A percentile compares a stretch with the other conserved stretches of the same genome.
Conservation (phyloP, 495 filamentous ascomycete species). For the Neurospora pannonica region DNA sequence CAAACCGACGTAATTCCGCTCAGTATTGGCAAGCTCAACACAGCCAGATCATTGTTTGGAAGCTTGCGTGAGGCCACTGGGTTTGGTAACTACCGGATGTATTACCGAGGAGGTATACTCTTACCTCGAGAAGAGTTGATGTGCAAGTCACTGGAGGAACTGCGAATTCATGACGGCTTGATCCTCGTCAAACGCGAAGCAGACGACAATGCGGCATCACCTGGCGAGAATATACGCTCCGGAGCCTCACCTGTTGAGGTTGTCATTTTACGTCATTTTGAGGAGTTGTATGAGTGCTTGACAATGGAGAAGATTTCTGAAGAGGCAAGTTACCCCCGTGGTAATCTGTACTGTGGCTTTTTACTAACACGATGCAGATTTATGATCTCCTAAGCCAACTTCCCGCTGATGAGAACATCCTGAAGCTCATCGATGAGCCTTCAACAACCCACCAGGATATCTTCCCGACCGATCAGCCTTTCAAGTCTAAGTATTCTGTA, state of each 20-base stretch:
- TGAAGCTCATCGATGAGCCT: slow-evolving; percentile 48
- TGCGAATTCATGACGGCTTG: slow-evolving; percentile 50
- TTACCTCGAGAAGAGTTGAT: slow-evolving; percentile 39
- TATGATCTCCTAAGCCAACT: slow-evolving; percentile 67
- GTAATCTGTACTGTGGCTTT: background rate
- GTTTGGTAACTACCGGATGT: slow-evolving; percentile 57
- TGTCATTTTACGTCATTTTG: slow-evolving; percentile 76
- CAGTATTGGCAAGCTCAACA: slow-evolving; percentile 60
- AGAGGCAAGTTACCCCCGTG: slow-evolving; percentile 37
- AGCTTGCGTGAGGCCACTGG: slow-evolving; percentile 56
- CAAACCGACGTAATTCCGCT: slow-evolving; percentile 48
- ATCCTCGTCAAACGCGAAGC: slow-evolving; percentile 46
- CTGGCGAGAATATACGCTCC: slow-evolving; percentile 20
- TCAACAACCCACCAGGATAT: slow-evolving; percentile 43
- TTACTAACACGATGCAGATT: slow-evolving; percentile 42
- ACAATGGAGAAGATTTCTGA: slow-evolving; percentile 61
- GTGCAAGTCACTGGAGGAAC: slow-evolving; percentile 46
- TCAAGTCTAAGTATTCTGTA: slow-evolving; percentile 64
- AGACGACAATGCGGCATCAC: slow-evolving; percentile 25
- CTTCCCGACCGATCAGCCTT: slow-evolving; percentile 63
- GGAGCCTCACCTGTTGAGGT: slow-evolving; percentile 51
- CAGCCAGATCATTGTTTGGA: slow-evolving; percentile 54
- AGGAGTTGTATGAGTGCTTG: slow-evolving; percentile 74
- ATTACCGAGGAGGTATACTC: slow-evolving; percentile 36
- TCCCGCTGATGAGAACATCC: slow-evolving; percentile 54